Conservation (phyloP, 129 eudicot species). For the Tagetes erecta region DNA sequence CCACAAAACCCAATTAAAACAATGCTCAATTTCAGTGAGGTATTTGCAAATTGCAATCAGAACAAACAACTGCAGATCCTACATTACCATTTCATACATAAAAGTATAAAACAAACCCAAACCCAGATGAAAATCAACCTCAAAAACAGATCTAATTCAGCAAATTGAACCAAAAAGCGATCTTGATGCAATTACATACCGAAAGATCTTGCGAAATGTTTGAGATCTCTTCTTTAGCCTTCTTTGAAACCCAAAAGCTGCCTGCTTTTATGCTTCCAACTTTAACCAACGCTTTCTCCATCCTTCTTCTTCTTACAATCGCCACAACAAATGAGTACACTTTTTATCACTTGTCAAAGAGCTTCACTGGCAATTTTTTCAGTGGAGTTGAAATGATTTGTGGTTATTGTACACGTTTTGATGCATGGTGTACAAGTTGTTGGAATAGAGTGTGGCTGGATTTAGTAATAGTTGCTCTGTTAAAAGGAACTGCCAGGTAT, state of each 20-base stretch:
- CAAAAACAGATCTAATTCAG: no score
- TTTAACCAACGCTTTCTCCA: slow-evolving; percentile 74
- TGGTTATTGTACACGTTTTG: not conserved
- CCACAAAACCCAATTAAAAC: not conserved
- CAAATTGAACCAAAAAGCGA: not conserved
- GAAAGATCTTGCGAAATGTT: slow-evolving; percentile 76
- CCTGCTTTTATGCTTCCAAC: slow-evolving; percentile 82
- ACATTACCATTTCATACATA: slow-evolving; percentile 13
- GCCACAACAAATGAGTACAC: slow-evolving; percentile 5
- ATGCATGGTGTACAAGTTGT: slow-evolving; percentile 6
- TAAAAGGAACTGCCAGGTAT: slow-evolving; percentile 15
- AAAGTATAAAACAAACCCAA: not conserved
- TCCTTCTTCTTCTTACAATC: slow-evolving; percentile 24
- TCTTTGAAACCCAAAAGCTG: slow-evolving; percentile 82
- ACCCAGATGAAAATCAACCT: slow-evolving; percentile 17
- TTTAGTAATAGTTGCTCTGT: slow-evolving; percentile 4
- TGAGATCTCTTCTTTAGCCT: slow-evolving; percentile 80
- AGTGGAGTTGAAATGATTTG: not conserved
- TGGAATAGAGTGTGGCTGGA: not conserved
- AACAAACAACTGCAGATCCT: slow-evolving; percentile 18
- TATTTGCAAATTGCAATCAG: not conserved
- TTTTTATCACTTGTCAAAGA: not conserved
- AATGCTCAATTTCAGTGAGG: not conserved
- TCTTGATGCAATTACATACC: slow-evolving; percentile 34
- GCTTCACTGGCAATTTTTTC: not conserved